Evolutionary conservation across 2,329 filamentous ascomycete species (phyloP).

Genomic region (Tolypocladium ophioglossoides): DNA sequence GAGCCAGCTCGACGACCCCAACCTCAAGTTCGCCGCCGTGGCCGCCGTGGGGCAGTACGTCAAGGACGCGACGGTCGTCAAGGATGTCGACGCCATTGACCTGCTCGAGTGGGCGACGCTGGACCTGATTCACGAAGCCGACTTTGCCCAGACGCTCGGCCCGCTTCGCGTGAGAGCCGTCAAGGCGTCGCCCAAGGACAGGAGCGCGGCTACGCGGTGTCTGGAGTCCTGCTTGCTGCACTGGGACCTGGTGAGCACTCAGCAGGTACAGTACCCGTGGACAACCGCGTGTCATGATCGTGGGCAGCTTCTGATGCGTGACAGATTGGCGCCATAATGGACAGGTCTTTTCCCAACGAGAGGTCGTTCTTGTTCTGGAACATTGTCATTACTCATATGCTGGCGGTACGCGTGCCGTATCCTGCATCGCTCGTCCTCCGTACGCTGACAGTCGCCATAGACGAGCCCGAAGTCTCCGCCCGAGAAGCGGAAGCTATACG

Average conservation of each 20-base stretch:
- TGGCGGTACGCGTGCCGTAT: slow-evolving; percentile 30
- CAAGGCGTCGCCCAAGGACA: slow-evolving; percentile 41
- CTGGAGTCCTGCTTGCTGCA: slow-evolving; percentile 42
- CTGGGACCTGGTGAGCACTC: slow-evolving; percentile 45
- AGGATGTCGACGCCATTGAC: slow-evolving; percentile 40
- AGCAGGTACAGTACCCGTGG: slow-evolving; percentile 31
- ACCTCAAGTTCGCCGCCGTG: slow-evolving; percentile 32
- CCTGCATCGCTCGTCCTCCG: background rate
- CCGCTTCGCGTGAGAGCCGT: slow-evolving; percentile 37
- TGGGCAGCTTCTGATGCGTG: background rate
- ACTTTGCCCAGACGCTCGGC: slow-evolving; percentile 38
- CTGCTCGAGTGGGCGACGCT: slow-evolving; percentile 44
- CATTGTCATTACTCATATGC: slow-evolving; percentile 40
- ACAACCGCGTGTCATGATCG: background rate
- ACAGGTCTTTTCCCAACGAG: slow-evolving; percentile 39
- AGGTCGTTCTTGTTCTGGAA: slow-evolving; percentile 42
- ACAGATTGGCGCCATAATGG: slow-evolving; percentile 43
- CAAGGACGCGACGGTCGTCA: slow-evolving; percentile 32
- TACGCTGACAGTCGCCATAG: slow-evolving; percentile 16
- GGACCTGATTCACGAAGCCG: slow-evolving; percentile 24
- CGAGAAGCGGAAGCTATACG: slow-evolving; percentile 40
- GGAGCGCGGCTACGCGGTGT: slow-evolving; percentile 28
- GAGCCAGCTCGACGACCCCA: slow-evolving; percentile 38
- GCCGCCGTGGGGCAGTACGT: slow-evolving; percentile 34
- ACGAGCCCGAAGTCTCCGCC: slow-evolving; percentile 34